These are phyloP conservation scores for Phytophthora tubulina DNA, from an alignment of 352 stramenopile species.

Conservation along the genomic window DNA sequence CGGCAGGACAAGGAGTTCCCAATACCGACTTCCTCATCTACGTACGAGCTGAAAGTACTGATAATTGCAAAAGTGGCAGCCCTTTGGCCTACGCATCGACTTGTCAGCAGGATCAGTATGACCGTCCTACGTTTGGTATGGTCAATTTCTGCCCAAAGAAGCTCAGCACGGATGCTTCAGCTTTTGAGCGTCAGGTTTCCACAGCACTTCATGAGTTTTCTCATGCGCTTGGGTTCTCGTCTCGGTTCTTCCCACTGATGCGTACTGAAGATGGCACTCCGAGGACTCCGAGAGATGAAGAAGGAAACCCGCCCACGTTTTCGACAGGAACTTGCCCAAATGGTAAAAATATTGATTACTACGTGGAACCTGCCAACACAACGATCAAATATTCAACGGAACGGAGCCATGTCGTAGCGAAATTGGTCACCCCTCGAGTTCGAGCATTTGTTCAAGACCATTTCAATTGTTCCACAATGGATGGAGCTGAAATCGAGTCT, in stretches of 20 bases:
- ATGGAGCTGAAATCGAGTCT: constrained; percentile 76
- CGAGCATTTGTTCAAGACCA: constrained; percentile 58
- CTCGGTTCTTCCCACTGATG: constrained; percentile 78
- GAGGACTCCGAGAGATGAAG: constrained; percentile 56
- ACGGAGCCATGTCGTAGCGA: constrained; percentile 55
- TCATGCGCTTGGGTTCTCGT: constrained; percentile 77
- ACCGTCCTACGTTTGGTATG: constrained; percentile 85
- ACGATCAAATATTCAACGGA: constrained; percentile 68
- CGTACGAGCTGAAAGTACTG: constrained; percentile 56
- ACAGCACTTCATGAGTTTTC: constrained; percentile 83
- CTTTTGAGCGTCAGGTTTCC: constrained; percentile 63
- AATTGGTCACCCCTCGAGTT: constrained; percentile 69
- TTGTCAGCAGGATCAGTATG: constrained; percentile 85
- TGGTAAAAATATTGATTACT: constrained; percentile 55
- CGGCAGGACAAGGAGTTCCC: constrained; percentile 42
- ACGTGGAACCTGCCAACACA: constrained; percentile 38
- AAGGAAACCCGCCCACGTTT: constrained; percentile 45
- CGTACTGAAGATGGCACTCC: constrained; percentile 64
- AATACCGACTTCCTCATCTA: constrained; percentile 80
- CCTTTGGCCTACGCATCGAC: constrained; percentile 76
- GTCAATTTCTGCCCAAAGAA: constrained; percentile 78
- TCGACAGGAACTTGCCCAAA: constrained; percentile 57
- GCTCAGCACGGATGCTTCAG: constrained; percentile 49
- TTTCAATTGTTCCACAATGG: constrained; percentile 65
- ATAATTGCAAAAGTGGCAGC: constrained; percentile 45